Evolutionary conservation across 495 filamentous ascomycete genomes (phyloP), one percentile per base, ranked within the genome.

Genomic region (Neurospora intermedia): DNA sequence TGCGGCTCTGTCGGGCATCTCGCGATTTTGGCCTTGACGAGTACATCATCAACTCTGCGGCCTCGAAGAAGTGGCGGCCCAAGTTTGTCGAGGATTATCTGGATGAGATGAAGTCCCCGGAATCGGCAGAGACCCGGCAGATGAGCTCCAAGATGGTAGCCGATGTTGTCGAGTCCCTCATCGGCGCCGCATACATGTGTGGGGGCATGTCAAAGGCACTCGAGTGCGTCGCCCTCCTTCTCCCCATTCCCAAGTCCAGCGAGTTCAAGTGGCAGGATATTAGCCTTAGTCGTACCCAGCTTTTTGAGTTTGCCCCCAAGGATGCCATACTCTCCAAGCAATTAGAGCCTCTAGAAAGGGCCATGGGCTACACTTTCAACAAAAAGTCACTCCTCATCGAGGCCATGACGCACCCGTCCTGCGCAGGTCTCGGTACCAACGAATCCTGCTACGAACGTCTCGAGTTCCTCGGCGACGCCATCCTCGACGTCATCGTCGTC

Each of bases 401-500:
- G 82, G 93, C 94, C 3, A 84, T 97, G 41, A 98, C 94, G 0
- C 96, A 98, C 78, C 83, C 90, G 0, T 97, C 94, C 3, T 93
- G 86, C 75, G 83, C 81, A 43, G 40, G 70, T 20, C 74, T 72
- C 4, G 62, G 48, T 10, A 80, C 83, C 54, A 83, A 88, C 71
- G 83, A 66, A 0, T 66, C 88, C 43, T 94, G 91, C 8, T 93
- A 96, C 79, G 91, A 98, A 75, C 90, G 94, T 0, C 86, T 98
- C 16, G 96, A 99, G 79, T 98, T 94, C 80, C 85, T 98, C 1
- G 96, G 96, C 9, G 96, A 99, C 77, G 87, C 94, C 0, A 82
- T 97, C 13, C 88, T 99, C 0, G 96, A 99, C 78, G 89, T 88
- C 79, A 79, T 97, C 69, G 84, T 98, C 69, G 86, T 91, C 10